A percentile compares a stretch with the other conserved stretches of the same genome.
phyloP scores from a whole-genome alignment of 495 filamentous ascomycete genomes.

The Staphylotrichum tortipilum region DNA sequence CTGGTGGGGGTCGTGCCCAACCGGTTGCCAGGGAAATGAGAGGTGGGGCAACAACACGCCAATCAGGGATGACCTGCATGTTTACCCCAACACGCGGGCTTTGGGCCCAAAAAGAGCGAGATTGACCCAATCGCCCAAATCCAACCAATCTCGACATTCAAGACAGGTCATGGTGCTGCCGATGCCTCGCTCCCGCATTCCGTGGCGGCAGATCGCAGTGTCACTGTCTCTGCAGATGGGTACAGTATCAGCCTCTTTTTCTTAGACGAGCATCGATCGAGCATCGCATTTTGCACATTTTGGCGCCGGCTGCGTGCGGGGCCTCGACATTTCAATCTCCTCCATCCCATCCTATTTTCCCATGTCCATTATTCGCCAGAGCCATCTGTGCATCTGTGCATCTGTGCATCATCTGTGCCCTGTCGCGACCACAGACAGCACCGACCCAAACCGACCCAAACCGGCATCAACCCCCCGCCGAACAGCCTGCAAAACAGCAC shows the following conservation, averaged over 20 bases:
- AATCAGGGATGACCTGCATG: neutral
- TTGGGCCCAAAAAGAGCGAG: neutral
- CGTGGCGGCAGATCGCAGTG: neutral
- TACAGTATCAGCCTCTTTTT: conserved; percentile 1
- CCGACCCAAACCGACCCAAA: no score
- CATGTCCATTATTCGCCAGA: no score
- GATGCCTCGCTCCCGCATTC: neutral
- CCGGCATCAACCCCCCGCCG: no score
- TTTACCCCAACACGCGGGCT: conserved; percentile 6
- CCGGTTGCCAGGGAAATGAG: conserved; percentile 7
- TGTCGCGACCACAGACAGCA: no score
- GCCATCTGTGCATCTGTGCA: no score
- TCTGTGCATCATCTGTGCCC: no score
- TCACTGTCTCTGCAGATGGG: neutral
- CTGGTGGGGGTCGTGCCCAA: neutral
- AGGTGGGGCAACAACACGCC: neutral
- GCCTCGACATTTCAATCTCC: no score
- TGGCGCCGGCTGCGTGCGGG: no score
- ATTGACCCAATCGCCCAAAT: no score
- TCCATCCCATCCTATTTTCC: no score
- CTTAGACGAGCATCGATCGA: neutral
- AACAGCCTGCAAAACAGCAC: no score
- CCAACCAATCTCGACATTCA: neutral
- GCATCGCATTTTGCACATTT: no score
- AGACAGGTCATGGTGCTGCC: neutral